Evolutionary conservation across 306 rosid species (phyloP).

Genomic region (Trichosanthes truncata): DNA sequence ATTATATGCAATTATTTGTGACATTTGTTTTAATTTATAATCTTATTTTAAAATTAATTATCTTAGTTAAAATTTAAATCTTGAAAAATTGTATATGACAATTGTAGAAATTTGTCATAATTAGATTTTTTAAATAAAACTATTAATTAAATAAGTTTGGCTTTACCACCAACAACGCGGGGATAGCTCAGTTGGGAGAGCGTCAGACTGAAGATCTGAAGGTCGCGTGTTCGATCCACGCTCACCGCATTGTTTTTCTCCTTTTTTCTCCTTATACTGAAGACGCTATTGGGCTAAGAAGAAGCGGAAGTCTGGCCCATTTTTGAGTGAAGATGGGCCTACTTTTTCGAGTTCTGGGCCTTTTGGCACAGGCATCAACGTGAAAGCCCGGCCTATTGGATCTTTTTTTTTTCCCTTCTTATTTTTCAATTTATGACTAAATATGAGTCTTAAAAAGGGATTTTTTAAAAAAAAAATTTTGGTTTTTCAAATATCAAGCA

Average conservation of each 20-base stretch:
- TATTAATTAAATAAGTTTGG: too few species aligned
- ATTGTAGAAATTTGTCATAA: too few species aligned
- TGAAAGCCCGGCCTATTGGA: background rate
- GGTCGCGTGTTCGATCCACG: conserved; percentile 10
- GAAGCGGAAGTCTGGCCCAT: background rate
- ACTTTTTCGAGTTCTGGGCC: background rate
- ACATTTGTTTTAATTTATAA: background rate
- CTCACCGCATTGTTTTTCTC: background rate
- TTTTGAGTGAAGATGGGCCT: background rate
- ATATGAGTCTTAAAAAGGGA: too few species aligned
- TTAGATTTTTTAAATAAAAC: too few species aligned
- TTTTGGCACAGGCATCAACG: background rate
- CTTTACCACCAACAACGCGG: background rate
- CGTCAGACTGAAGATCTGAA: conserved; percentile 4
- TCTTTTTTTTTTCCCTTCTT: too few species aligned
- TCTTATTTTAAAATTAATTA: background rate
- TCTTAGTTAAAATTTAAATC: background rate
- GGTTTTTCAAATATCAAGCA: too few species aligned
- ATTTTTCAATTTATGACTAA: too few species aligned
- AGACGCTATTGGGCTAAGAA: background rate
- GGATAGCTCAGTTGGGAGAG: conserved; percentile 12
- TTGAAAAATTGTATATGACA: background rate
- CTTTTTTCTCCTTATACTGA: background rate
- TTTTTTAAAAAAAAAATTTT: too few species aligned
- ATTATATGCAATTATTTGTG: background rate